Conservation (phyloP, 2,329 filamentous ascomycete genomes). For the Trichoderma sp. region DNA sequence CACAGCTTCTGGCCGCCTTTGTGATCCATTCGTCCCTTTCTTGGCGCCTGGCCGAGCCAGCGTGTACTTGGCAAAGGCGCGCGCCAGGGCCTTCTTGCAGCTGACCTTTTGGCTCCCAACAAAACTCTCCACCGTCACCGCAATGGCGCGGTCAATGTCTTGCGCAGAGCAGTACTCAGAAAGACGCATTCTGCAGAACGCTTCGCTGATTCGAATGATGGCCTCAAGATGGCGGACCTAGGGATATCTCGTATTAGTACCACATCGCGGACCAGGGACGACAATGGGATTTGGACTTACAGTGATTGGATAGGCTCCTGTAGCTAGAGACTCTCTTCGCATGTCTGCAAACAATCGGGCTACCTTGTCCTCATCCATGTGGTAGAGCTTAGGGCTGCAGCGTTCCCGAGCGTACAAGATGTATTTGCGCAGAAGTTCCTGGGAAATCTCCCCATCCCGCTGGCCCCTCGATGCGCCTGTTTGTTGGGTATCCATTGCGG, state of each 20-base stretch:
- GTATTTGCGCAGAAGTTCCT: slow-evolving; percentile 90
- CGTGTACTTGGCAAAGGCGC: slow-evolving; percentile 95
- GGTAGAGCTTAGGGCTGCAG: slow-evolving; percentile 87
- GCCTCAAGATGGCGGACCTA: slow-evolving; percentile 96
- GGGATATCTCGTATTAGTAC: not conserved
- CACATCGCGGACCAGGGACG: not conserved
- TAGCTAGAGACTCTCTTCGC: slow-evolving; percentile 86
- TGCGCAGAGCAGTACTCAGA: slow-evolving; percentile 87
- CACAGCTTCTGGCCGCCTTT: slow-evolving; percentile 31
- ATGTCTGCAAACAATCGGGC: slow-evolving; percentile 93
- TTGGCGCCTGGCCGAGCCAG: slow-evolving; percentile 48
- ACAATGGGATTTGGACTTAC: slow-evolving; percentile 53
- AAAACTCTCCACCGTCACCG: slow-evolving; percentile 93
- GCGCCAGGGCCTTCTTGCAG: slow-evolving; percentile 91
- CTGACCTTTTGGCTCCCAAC: slow-evolving; percentile 95
- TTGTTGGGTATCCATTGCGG: slow-evolving; percentile 34
- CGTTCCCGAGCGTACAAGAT: slow-evolving; percentile 92
- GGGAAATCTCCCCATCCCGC: slow-evolving; percentile 68
- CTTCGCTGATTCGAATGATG: slow-evolving; percentile 90
- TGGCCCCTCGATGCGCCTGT: slow-evolving; percentile 22
- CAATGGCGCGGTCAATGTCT: slow-evolving; percentile 95
- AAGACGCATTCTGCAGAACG: slow-evolving; percentile 97
- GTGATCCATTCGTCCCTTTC: slow-evolving; percentile 27
- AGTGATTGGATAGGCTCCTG: slow-evolving; percentile 95
- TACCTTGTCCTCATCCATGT: slow-evolving; percentile 97